Evolutionary conservation across 2,329 filamentous ascomycete species (phyloP), one percentile per base, ranked within the genome.

Genomic region (Cytospora leucostoma): DNA sequence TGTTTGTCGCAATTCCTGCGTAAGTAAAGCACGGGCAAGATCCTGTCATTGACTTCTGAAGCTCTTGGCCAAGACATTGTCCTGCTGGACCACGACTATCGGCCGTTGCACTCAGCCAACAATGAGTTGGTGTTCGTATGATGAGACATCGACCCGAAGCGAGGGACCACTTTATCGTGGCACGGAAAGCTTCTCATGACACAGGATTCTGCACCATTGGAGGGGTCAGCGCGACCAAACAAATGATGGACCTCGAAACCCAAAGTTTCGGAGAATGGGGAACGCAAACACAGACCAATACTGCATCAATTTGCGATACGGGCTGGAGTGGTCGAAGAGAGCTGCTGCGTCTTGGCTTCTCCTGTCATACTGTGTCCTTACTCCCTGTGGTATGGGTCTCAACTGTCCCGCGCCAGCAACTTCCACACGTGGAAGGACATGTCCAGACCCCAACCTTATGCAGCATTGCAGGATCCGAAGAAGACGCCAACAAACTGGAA

Each of bases 341-440:
- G 27, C 35, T 37, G 8, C 7, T 37, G 6, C n/a, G 35, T 37
- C 35, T 37, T 37, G 35, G 2, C 11, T 21, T 47, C n/a, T 4
- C 4, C 44, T 21, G 44, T 12, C 44, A 47, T 5, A 10, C n/a
- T 47, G 44, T 7, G 21, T 47, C n/a, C 40, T 44, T n/a, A 15
- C 37, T 19, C n/a, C 19, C n/a, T 47, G 44, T 3, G 44, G 44
- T 47, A 17, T 19, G n/a, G 44, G n/a, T 44, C 37, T 55, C 51
- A 6, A 13, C 19, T 50, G 51, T 53, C 59, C 59, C 51, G 32
- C 32, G 13, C 51, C 37, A 55, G n/a, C 51, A 33, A 53, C 54
- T 55, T 55, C 51, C 49, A 61, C 51, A 61, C 59, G 59, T 61
- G 59, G 59, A 61, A 53, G 19, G 51, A 32, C 21, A 47, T 7